Percentiles rank a stretch among this genome's conserved stretches.
phyloP scores from a whole-genome alignment of 169 alveolate species.

The Cytauxzoon felis region DNA sequence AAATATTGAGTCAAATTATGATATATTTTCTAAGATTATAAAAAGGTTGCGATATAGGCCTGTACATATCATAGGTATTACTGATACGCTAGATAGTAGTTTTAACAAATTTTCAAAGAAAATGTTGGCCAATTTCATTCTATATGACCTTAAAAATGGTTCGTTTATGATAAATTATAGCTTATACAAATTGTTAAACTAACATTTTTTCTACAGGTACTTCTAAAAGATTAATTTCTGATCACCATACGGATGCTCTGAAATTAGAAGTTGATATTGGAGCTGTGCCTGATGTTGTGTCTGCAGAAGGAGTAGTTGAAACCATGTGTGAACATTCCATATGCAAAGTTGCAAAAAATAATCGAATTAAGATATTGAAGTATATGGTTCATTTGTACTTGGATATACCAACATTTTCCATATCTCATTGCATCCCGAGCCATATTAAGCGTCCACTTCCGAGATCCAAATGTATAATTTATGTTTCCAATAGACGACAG shows the following conservation, averaged over 20 bases:
- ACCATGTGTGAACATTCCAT: slow-evolving; percentile 39
- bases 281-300: slow-evolving; percentile 9
- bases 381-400: slow-evolving; percentile 32
- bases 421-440: slow-evolving; percentile 12
- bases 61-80: slow-evolving; percentile 27
- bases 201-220: slow-evolving; percentile 18
- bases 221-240: slow-evolving; percentile 33
- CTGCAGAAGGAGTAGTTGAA: background rate
- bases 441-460: slow-evolving; percentile 21
- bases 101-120: slow-evolving; percentile 28
- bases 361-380: slow-evolving; percentile 21
- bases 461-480: slow-evolving; percentile 35
- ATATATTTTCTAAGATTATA: no score
- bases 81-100: slow-evolving; percentile 17
- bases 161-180: background rate
- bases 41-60: no score
- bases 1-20: no score
- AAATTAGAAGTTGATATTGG: slow-evolving; percentile 50
- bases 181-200: background rate
- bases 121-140: slow-evolving; percentile 30
- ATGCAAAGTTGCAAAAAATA: slow-evolving; percentile 38
- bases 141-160: slow-evolving; percentile 36
- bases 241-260: slow-evolving; percentile 46
- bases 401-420: slow-evolving; percentile 42
- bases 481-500: slow-evolving; percentile 47